Percentiles rank a stretch among this genome's conserved stretches.
phyloP scores from a whole-genome alignment of 2,329 filamentous ascomycete species.

The Talaromyces sp. region DNA sequence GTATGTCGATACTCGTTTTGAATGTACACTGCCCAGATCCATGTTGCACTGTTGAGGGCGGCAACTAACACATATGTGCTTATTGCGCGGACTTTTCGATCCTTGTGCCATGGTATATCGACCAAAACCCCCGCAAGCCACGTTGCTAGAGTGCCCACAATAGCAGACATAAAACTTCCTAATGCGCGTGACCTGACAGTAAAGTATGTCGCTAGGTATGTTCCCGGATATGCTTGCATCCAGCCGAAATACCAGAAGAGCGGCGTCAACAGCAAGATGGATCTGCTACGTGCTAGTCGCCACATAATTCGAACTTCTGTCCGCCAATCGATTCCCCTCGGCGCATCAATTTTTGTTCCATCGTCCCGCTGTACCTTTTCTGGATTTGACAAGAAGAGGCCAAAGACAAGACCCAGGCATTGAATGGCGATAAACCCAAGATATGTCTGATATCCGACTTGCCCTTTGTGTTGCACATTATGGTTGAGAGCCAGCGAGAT shows the following conservation, averaged over 20 bases:
- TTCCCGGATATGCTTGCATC: constrained; percentile 51
- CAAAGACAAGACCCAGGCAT: constrained; percentile 44
- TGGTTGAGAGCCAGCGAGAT: constrained; percentile 50
- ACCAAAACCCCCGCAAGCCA: constrained; percentile 27
- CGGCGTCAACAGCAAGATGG: constrained; percentile 48
- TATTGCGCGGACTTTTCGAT: constrained; percentile 37
- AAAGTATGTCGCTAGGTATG: constrained; percentile 52
- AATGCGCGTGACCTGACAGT: constrained; percentile 47
- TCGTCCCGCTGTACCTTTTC: constrained; percentile 43
- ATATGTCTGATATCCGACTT: constrained; percentile 42
- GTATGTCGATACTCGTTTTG: constrained; percentile 45
- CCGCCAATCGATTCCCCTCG: constrained; percentile 22
- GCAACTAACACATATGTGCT: constrained; percentile 39
- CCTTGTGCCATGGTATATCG: constrained; percentile 36
- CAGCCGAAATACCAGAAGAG: constrained; percentile 43
- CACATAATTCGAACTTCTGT: constrained; percentile 36
- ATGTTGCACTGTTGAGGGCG: constrained; percentile 40
- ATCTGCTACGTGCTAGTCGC: constrained; percentile 38
- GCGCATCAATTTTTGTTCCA: constrained; percentile 26
- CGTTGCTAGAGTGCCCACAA: constrained; percentile 42
- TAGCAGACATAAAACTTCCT: constrained; percentile 41
- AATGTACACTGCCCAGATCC: constrained; percentile 46
- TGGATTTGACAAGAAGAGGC: constrained; percentile 43
- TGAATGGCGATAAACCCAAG: constrained; percentile 35
- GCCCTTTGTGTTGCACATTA: constrained; percentile 39